A percentile compares a stretch with the other conserved stretches of the same genome.
phyloP scores from a whole-genome alignment of 2,329 filamentous ascomycete species.

The Trichoderma sp. region DNA sequence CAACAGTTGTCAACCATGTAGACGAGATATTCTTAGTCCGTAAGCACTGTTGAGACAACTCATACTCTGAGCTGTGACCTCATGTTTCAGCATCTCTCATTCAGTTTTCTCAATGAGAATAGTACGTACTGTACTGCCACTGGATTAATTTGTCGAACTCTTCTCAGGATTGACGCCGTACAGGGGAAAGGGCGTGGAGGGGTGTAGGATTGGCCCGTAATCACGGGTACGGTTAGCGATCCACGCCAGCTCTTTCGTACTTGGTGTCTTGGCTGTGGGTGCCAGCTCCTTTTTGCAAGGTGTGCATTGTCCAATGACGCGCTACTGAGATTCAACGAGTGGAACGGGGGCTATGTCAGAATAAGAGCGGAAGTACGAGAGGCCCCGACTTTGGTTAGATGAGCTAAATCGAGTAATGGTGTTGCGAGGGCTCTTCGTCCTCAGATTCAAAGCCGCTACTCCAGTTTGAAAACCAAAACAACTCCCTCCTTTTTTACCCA shows the following conservation, averaged over 20 bases:
- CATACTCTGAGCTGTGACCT: not conserved
- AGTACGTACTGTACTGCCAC: not conserved
- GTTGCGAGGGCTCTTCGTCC: not conserved
- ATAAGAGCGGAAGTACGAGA: slow-evolving; percentile 6
- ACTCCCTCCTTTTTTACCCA: not conserved
- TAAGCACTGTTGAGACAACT: not conserved
- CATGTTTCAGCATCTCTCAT: not conserved
- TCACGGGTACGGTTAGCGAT: slow-evolving; percentile 14
- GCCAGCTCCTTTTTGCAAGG: slow-evolving; percentile 13
- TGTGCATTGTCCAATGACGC: not conserved
- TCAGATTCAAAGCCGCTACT: not conserved
- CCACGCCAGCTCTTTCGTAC: slow-evolving; percentile 15
- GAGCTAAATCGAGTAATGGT: not conserved
- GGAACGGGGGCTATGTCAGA: slow-evolving; percentile 3
- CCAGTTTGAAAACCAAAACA: not conserved
- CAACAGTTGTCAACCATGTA: not conserved
- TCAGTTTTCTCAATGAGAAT: not conserved
- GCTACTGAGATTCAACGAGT: slow-evolving; percentile 5
- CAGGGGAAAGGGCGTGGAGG: not conserved
- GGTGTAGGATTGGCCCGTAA: not conserved
- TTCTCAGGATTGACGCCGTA: not conserved
- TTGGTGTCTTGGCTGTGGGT: not conserved
- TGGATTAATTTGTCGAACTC: not conserved
- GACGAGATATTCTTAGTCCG: not conserved
- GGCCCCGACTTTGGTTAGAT: not conserved